Base-by-base conservation (phyloP, 768 basidiomycete species). In the Mycena latifolia region DNA sequence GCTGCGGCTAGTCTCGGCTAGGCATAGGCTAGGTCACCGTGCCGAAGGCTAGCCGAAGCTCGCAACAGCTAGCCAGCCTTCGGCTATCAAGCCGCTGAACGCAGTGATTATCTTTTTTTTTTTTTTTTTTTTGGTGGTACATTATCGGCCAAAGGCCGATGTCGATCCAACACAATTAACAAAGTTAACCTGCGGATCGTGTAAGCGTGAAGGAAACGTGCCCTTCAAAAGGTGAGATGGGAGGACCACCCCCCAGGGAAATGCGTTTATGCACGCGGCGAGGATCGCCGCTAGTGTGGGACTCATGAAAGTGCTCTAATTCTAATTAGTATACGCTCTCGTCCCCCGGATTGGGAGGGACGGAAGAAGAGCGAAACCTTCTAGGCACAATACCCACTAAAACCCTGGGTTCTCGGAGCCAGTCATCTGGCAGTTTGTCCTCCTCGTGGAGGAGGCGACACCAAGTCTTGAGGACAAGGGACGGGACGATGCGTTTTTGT, bases 331-430 rank as follows among this genome's bases (percentile, higher is more conserved):
- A 22, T 22, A 14, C 31, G 5, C 18, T 24, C 39, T 41, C 27
- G 24, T 55, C 29, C 35, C 18, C 50, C 43, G 12, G 20, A 2
- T 27, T 20, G 4, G 61, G 54, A 25, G 61, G n/a, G 11, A 15
- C 22, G 12, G 45, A n/a, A n/a, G n/a, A n/a, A n/a, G 25, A 22
- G 47, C 15, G 18, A 43, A 37, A 41, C 15, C 47, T n/a, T n/a
- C n/a, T n/a, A 4, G 65, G 54, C 48, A 24, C 50, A n/a, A 60
- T 64, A 69, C 63, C 61, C 65, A 69, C 68, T 69, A 69, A 66
- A 69, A 69, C 68, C 63, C 39, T 46, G 55, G 55, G 52, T 39
- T 46, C 28, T 50, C 43, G 3, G 0, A 69, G 24, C 67, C 67
- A 69, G 35, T 66, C 25, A 9, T 58, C 29, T 10, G 69, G 65